A percentile compares a stretch with the other conserved stretches of the same genome.
Conservation (phyloP, 306 rosid genomes). For the Citrullus colocynthis region DNA sequence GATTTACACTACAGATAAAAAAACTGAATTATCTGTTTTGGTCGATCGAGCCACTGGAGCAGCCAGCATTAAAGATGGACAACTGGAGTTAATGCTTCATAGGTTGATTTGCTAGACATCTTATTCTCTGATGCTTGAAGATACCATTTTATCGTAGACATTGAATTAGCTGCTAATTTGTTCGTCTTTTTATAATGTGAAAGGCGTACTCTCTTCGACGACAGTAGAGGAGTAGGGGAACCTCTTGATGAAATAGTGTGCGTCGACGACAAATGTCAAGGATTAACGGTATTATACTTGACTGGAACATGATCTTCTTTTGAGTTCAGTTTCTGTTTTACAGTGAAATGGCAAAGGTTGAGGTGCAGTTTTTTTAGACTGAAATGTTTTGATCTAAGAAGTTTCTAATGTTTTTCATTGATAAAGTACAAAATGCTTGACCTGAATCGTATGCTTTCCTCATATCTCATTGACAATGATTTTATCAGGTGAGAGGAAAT, state of each 20-base stretch:
- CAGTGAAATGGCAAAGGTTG: neutral
- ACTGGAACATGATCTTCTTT: neutral
- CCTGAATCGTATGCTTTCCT: neutral
- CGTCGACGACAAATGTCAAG: conserved; percentile 13
- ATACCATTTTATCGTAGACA: neutral
- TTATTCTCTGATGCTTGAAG: neutral
- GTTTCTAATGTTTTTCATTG: neutral
- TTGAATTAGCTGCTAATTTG: neutral
- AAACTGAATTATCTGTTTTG: conserved; percentile 66
- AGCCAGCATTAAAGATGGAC: conserved; percentile 68
- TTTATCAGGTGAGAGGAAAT: conserved; percentile 50
- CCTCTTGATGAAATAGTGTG: conserved; percentile 75
- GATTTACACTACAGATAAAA: conserved; percentile 47
- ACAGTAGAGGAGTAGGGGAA: conserved; percentile 66
- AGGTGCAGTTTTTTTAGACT: neutral
- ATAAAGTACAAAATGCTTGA: neutral
- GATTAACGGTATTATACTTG: conserved; percentile 20
- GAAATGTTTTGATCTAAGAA: neutral
- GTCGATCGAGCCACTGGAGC: conserved; percentile 91
- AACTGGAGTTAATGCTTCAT: conserved; percentile 82
- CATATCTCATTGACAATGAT: conserved; percentile 4
- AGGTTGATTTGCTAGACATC: conserved; percentile 36
- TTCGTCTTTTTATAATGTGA: conserved; percentile 2
- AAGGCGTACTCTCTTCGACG: conserved; percentile 56
- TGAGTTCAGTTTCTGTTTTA: neutral